Percentiles rank a stretch among this genome's conserved stretches.
phyloP scores from a whole-genome alignment of 768 basidiomycete species.

The Suillus brevipes region DNA sequence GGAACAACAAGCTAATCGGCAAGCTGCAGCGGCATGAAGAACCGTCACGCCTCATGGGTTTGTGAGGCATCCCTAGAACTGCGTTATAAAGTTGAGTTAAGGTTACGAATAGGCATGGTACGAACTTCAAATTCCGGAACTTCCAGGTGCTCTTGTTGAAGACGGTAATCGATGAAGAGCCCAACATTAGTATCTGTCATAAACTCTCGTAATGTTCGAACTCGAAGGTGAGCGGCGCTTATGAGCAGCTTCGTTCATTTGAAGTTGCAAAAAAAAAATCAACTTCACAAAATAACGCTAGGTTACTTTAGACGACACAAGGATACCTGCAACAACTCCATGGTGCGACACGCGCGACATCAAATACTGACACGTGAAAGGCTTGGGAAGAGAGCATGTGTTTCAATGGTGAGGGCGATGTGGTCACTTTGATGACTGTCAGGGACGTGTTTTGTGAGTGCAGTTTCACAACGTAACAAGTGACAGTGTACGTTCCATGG shows the following conservation, averaged over 20 bases:
- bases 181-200: not conserved
- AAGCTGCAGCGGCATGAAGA: not conserved
- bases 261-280: no score
- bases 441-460: no score
- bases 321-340: no score
- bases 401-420: no score
- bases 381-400: no score
- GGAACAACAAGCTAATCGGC: not conserved
- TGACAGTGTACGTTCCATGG: not conserved
- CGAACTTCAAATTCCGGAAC: not conserved
- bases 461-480: not conserved
- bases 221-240: not conserved
- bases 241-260: no score
- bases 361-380: no score
- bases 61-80: not conserved
- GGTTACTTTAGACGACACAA: no score
- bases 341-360: no score
- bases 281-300: no score
- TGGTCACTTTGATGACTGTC: no score
- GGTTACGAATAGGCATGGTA: not conserved
- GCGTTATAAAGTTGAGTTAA: not conserved
- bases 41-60: not conserved
- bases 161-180: not conserved
- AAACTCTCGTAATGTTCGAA: not conserved
- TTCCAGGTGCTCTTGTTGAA: not conserved